Conservation (phyloP, 2,329 filamentous ascomycete genomes). For the Phaeosphaeria sp. region DNA sequence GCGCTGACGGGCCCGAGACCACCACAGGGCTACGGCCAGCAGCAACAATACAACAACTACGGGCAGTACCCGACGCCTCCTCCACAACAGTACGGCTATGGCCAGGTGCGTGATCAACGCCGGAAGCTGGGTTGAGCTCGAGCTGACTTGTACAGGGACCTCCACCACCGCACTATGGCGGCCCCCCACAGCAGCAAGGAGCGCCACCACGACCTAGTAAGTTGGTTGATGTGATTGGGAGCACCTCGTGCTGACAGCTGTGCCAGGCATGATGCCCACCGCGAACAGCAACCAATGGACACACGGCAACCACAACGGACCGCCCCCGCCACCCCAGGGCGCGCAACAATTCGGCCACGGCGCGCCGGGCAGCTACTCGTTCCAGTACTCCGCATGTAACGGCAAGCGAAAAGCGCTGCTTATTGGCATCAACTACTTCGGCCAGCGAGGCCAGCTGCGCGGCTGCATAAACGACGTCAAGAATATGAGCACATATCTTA, state of each 20-base stretch:
- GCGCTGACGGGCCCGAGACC: constrained; percentile 24
- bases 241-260: constrained; percentile 39
- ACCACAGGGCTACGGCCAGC: constrained; percentile 44
- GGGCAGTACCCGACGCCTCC: constrained; percentile 43
- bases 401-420: constrained; percentile 87
- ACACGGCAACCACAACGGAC: constrained; percentile 65
- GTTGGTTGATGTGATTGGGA: not conserved
- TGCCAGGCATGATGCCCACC: constrained; percentile 61
- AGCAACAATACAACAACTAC: constrained; percentile 34
- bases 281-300: constrained; percentile 43
- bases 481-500: constrained; percentile 93
- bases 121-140: not conserved
- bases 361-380: constrained; percentile 80
- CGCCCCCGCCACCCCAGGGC: constrained; percentile 69
- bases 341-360: constrained; percentile 67
- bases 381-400: constrained; percentile 91
- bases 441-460: constrained; percentile 85
- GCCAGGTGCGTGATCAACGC: constrained; percentile 38
- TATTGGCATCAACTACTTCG: constrained; percentile 97
- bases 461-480: constrained; percentile 98
- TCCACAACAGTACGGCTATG: constrained; percentile 54
- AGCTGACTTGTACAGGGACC: constrained; percentile 37
- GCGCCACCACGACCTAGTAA: constrained; percentile 31
- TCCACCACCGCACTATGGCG: constrained; percentile 44
- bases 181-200: constrained; percentile 22